These are phyloP conservation scores for Bipolaris victoriae DNA, from an alignment of 2,329 filamentous ascomycete genomes.

Conservation along the genomic window DNA sequence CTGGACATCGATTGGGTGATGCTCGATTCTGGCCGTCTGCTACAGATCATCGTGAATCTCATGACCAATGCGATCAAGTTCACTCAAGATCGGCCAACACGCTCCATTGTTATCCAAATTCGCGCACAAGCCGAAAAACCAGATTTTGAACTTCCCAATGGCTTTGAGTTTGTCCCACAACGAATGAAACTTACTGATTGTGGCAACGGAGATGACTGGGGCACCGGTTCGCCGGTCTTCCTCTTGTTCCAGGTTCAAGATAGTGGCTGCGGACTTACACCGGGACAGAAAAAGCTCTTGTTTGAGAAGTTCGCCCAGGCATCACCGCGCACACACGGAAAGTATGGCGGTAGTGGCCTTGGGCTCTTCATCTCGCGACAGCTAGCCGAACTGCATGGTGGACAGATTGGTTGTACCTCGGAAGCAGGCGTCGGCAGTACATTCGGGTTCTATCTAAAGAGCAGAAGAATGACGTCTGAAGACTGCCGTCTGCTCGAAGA, in stretches of 20 bases:
- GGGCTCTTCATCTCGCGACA: conserved; percentile 47
- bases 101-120: conserved; percentile 49
- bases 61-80: conserved; percentile 58
- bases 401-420: conserved; percentile 44
- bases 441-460: conserved; percentile 45
- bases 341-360: conserved; percentile 46
- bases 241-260: conserved; percentile 41
- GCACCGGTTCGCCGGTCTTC: conserved; percentile 34
- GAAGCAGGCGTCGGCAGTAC: conserved; percentile 40
- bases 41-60: conserved; percentile 53
- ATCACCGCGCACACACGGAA: conserved; percentile 43
- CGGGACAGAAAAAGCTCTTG: conserved; percentile 39
- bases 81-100: conserved; percentile 44
- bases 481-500: conserved; percentile 6
- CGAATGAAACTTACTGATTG: conserved; percentile 22
- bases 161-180: conserved; percentile 38
- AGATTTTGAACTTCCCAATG: conserved; percentile 19
- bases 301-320: conserved; percentile 45
- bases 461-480: conserved; percentile 22
- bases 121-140: conserved; percentile 46
- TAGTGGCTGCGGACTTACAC: conserved; percentile 41
- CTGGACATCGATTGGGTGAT: conserved; percentile 49
- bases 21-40: conserved; percentile 51
- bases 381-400: conserved; percentile 46
- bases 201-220: conserved; percentile 37